These are phyloP conservation scores for Astragalus membranaceus DNA, from an alignment of 306 rosid genomes.

Conservation along the genomic window DNA sequence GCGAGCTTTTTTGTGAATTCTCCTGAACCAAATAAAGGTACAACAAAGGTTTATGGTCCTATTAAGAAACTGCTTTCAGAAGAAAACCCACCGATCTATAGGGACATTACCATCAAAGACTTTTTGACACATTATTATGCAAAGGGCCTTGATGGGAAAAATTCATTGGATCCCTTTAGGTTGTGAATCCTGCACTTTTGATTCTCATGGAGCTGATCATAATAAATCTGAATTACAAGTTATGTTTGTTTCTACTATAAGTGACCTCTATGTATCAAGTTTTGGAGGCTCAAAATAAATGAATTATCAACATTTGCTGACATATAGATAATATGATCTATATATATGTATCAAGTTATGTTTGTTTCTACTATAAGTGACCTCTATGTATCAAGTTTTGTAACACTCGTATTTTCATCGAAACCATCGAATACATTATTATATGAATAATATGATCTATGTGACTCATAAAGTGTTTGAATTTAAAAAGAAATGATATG, in stretches of 20 bases:
- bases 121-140: neutral
- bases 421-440: no score
- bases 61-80: constrained; percentile 49
- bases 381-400: neutral
- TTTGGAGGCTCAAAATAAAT: neutral
- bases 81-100: constrained; percentile 38
- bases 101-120: constrained; percentile 19
- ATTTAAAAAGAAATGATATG: no score
- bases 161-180: constrained; percentile 30
- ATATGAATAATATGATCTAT: no score
- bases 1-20: constrained; percentile 31
- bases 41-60: constrained; percentile 37
- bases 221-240: neutral
- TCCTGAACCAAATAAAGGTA: neutral
- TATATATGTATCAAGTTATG: no score
- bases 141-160: constrained; percentile 34
- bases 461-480: no score
- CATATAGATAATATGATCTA: no score
- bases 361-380: neutral
- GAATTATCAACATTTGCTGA: neutral
- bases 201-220: neutral
- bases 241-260: neutral
- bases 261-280: neutral
- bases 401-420: no score
- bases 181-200: constrained; percentile 11